Base-by-base conservation (phyloP, 495 filamentous ascomycete genomes). In the Friedmanniomyces endolithicus region DNA sequence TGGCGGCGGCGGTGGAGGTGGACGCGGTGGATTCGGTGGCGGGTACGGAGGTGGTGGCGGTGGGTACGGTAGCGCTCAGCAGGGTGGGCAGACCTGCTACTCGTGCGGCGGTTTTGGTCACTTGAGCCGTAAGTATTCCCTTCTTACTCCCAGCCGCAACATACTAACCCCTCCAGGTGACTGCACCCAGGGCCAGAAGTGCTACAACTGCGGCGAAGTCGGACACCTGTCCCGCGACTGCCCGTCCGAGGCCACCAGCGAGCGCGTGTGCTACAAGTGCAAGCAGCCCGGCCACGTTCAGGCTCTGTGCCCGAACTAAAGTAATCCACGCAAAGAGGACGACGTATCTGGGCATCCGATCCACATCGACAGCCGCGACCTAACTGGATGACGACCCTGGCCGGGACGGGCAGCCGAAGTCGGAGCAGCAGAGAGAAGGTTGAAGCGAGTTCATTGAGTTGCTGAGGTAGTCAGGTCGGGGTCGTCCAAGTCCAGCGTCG, bases 261-360 rank as follows among this genome's bases (percentile, higher is more conserved):
- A 97, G 78, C 88, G 94, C 64, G 88, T 90, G 66, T 98, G 92
- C 82, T 98, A 98, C 77, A 92, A 90, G 65, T 97, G 92, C 87
- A 94, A 95, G 79, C 87, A 95, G 74, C 83, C 89, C 55, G 92
- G 92, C 64, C 92, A 98, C 75, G 82, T 97, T 65, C 92, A 96
- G 79, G 78, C 88, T 55, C 78, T 83, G 61, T 98, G 92, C 81
- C 84, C 88, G 55, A 88, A 87, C 70, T 83, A 41, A 53, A 20
- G 16, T 6, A 48, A 2, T 22, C 11, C 24, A 37, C 27, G 56
- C 35, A 34, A 45, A 16, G 37, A 33, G 22, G 50, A 45, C 33
- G 19, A 53, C 19, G 27, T 31, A 31, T 31, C 27, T 31, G 23
- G 35, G 33, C 24, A 22, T 6, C 29, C 47, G 31, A 35, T 31